Conservation (phyloP, 805 yeast species). For the Kuraishia borneana region DNA sequence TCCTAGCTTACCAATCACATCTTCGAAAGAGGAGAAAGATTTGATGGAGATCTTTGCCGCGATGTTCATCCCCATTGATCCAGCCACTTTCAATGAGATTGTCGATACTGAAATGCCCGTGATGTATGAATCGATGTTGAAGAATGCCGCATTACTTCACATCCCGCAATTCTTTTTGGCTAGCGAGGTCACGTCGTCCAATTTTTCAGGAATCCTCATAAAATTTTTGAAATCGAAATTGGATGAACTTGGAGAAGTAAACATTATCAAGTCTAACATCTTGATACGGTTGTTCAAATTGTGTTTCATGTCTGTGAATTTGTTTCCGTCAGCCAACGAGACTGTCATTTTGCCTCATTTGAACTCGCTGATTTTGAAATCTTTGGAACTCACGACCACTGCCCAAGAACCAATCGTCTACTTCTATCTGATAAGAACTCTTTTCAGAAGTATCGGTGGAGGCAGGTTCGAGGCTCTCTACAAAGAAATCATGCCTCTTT, state of each 20-base stretch:
- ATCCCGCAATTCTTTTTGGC: conserved; percentile 92
- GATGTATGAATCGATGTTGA: conserved; percentile 66
- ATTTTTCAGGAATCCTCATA: conserved; percentile 76
- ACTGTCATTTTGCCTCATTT: conserved; percentile 81
- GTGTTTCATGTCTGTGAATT: conserved; percentile 90
- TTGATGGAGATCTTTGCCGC: conserved; percentile 93
- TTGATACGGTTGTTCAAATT: conserved; percentile 79
- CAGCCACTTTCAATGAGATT: conserved; percentile 91
- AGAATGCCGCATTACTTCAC: conserved; percentile 78
- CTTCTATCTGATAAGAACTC: conserved; percentile 75
- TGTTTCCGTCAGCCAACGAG: conserved; percentile 84
- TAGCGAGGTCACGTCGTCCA: conserved; percentile 88
- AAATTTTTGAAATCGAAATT: conserved; percentile 65
- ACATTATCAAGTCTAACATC: conserved; percentile 66
- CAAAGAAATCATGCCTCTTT: conserved; percentile 83
- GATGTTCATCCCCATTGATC: conserved; percentile 86
- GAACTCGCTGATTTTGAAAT: conserved; percentile 69
- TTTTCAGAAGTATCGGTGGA: conserved; percentile 93
- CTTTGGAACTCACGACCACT: conserved; percentile 67
- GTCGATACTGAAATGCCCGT: conserved; percentile 70
- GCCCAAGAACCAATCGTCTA: conserved; percentile 89
- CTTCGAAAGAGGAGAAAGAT: conserved; percentile 89
- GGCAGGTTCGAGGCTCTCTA: conserved; percentile 91
- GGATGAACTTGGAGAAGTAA: conserved; percentile 71
- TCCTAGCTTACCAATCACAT: conserved; percentile 74